These are phyloP conservation scores for Zygosaccharomyces sapae DNA, from an alignment of 1,139 yeast species.

Conservation along the genomic window DNA sequence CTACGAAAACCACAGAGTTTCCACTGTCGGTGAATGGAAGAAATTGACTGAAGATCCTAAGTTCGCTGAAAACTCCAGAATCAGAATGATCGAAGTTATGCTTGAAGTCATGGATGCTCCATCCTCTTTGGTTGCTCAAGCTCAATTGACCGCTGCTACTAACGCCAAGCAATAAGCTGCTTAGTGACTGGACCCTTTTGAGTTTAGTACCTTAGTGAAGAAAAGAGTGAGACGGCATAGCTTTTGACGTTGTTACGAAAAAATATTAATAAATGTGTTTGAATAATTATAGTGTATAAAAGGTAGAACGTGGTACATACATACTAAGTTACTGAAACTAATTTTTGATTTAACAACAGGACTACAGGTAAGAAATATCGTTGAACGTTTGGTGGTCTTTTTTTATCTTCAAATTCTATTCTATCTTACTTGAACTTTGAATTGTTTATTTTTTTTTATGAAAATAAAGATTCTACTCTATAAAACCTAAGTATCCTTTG, in stretches of 20 bases:
- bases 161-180: constrained; percentile 41
- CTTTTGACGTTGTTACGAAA: constrained; percentile 6
- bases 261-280: neutral
- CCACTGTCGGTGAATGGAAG: constrained; percentile 65
- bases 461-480: too few relatives aligned
- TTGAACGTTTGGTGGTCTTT: too few relatives aligned
- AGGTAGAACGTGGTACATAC: neutral
- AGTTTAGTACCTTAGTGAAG: neutral
- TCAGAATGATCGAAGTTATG: constrained; percentile 76
- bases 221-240: constrained; percentile 2
- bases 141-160: constrained; percentile 67
- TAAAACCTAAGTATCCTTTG: constrained; percentile 1
- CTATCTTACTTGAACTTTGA: too few relatives aligned
- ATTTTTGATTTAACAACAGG: too few relatives aligned
- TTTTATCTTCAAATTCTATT: too few relatives aligned
- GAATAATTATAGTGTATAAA: constrained; percentile 2
- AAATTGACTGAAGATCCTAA: constrained; percentile 48
- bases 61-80: constrained; percentile 50
- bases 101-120: constrained; percentile 83
- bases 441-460: too few relatives aligned
- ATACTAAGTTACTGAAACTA: neutral
- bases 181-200: too few relatives aligned
- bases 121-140: constrained; percentile 64
- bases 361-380: too few relatives aligned
- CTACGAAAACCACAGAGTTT: constrained; percentile 48